Conservation (phyloP, 768 basidiomycete species). For the Kwoniella sp. region DNA sequence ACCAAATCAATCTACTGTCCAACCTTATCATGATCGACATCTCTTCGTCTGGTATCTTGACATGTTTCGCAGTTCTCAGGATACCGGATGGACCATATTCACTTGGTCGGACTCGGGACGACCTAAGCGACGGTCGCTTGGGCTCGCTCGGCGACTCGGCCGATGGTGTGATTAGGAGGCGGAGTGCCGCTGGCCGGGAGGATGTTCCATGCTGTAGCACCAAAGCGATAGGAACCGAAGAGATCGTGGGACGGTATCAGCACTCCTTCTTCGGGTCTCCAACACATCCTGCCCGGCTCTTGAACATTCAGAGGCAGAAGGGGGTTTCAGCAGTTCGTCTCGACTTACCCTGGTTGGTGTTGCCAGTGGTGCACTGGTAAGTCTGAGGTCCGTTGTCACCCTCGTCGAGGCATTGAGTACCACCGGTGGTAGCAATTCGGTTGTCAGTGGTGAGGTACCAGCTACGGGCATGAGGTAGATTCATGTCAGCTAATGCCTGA, state of each 20-base stretch:
- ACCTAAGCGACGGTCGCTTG: constrained; percentile 6
- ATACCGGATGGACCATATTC: too few relatives aligned
- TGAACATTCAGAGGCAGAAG: not conserved
- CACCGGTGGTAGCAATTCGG: constrained; percentile 32
- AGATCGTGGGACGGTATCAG: too few relatives aligned
- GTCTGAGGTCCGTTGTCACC: constrained; percentile 38
- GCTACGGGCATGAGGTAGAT: not conserved
- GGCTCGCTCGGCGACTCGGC: constrained; percentile 12
- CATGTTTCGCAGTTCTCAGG: too few relatives aligned
- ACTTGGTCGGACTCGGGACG: too few relatives aligned
- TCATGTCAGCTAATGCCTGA: not conserved
- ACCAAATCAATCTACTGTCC: too few relatives aligned
- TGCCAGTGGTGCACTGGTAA: constrained; percentile 51
- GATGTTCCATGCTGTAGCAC: constrained; percentile 6
- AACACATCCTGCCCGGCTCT: too few relatives aligned
- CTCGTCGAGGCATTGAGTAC: constrained; percentile 41
- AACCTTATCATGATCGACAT: too few relatives aligned
- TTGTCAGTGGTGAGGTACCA: constrained; percentile 34
- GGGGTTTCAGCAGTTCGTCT: not conserved
- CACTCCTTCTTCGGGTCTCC: too few relatives aligned
- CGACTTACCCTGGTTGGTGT: constrained; percentile 50
- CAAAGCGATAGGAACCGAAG: not conserved
- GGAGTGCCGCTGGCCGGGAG: constrained; percentile 8
- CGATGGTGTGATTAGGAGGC: constrained; percentile 14
- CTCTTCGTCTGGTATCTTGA: too few relatives aligned